A percentile compares a stretch with the other conserved stretches of the same genome.
Conservation (phyloP, 306 rosid genomes). For the Casuarina cunninghamiana region DNA sequence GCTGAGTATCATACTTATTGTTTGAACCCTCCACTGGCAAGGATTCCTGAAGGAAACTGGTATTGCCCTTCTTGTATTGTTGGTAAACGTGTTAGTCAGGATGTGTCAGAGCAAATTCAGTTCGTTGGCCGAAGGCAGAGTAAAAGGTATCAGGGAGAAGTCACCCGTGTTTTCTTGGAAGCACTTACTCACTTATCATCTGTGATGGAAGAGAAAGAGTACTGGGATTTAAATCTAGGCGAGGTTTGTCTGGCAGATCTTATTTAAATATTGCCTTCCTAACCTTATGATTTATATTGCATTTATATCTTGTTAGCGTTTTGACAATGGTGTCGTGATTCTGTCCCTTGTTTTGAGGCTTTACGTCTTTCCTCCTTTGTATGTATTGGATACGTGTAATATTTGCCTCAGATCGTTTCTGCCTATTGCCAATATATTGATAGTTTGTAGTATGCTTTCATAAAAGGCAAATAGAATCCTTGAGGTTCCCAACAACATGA, state of each 20-base stretch:
- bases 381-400: neutral
- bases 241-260: constrained; percentile 63
- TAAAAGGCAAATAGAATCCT: neutral
- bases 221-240: constrained; percentile 69
- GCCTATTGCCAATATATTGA: neutral
- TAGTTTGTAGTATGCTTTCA: neutral
- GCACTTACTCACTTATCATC: constrained; percentile 60
- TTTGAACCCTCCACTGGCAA: constrained; percentile 95
- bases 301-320: neutral
- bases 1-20: constrained; percentile 99
- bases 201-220: constrained; percentile 87
- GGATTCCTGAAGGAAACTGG: constrained; percentile 99
- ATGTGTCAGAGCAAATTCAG: constrained; percentile 39
- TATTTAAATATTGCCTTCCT: constrained; percentile 26
- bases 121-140: constrained; percentile 45
- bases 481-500: neutral
- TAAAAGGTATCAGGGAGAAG: constrained; percentile 74
- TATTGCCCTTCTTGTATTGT: constrained; percentile 95
- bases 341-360: neutral
- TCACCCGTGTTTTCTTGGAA: constrained; percentile 64
- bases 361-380: neutral
- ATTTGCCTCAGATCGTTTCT: neutral
- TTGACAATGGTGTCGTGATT: neutral
- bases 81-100: constrained; percentile 54
- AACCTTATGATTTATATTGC: neutral